These are phyloP conservation scores for Phialophora chinensis DNA, from an alignment of 2,329 filamentous ascomycete genomes.

Conservation along the genomic window DNA sequence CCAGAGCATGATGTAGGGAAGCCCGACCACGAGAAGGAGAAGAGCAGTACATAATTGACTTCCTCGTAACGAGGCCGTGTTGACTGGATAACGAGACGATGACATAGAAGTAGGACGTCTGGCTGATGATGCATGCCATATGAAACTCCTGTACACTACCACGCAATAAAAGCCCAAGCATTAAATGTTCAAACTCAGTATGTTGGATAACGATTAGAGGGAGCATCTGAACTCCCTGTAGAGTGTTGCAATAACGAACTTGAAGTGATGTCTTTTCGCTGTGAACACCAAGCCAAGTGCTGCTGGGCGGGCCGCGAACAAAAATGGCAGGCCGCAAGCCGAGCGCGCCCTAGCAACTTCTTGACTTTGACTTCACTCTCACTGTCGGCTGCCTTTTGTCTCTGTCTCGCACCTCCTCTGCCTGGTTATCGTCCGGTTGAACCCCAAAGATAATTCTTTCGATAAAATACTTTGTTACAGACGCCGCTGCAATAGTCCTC, in stretches of 20 bases:
- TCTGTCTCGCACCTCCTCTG: not conserved
- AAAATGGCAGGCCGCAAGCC: not conserved
- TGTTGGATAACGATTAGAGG: not conserved
- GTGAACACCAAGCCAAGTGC: not conserved
- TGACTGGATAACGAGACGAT: not conserved
- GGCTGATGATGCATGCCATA: not conserved
- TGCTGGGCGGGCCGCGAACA: not conserved
- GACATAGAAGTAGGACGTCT: not conserved
- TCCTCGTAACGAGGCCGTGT: no score
- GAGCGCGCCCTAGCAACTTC: not conserved
- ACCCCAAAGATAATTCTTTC: not conserved
- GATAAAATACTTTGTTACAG: not conserved
- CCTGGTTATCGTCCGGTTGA: not conserved
- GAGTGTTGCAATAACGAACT: not conserved
- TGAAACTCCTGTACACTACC: not conserved
- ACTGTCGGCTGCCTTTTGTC: not conserved
- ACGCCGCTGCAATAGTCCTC: not conserved
- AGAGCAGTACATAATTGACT: not conserved
- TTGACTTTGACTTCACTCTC: not conserved
- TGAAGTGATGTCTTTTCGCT: not conserved
- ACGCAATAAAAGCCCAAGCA: not conserved
- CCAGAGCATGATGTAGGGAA: constrained; percentile 12
- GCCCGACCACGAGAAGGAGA: not conserved
- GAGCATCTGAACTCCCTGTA: not conserved
- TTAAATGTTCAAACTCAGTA: not conserved